Conservation (phyloP, 805 yeast species). For the Candida fluviatilis region DNA sequence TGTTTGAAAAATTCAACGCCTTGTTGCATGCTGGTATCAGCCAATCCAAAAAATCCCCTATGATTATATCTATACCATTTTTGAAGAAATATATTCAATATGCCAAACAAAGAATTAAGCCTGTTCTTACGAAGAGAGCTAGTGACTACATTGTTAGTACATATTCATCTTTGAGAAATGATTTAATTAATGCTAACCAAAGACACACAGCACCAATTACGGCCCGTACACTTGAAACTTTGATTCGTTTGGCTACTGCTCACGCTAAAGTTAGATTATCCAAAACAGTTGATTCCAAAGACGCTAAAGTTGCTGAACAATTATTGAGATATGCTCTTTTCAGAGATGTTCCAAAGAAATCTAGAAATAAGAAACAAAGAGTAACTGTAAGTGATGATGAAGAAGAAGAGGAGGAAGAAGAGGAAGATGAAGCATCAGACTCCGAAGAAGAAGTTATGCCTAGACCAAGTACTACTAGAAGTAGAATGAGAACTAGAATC, state of each 20-base stretch:
- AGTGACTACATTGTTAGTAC: constrained; percentile 75
- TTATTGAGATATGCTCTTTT: constrained; percentile 81
- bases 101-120: constrained; percentile 83
- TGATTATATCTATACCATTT: constrained; percentile 68
- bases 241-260: constrained; percentile 91
- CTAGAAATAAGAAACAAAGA: constrained; percentile 27
- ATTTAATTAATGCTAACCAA: constrained; percentile 55
- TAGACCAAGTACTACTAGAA: constrained; percentile 16
- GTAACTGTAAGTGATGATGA: constrained; percentile 20
- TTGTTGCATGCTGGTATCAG: constrained; percentile 75
- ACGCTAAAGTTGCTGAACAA: constrained; percentile 83
- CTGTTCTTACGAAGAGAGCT: constrained; percentile 74
- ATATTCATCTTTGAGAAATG: constrained; percentile 80
- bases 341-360: constrained; percentile 57
- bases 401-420: constrained; percentile 29
- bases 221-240: constrained; percentile 95
- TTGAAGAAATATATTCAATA: constrained; percentile 90
- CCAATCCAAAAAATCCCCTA: constrained; percentile 21
- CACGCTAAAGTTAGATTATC: constrained; percentile 95
- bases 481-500: constrained; percentile 11
- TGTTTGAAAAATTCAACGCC: constrained; percentile 83
- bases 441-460: constrained; percentile 12
- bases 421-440: constrained; percentile 22
- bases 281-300: constrained; percentile 64
- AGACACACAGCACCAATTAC: constrained; percentile 90